These are phyloP conservation scores for Trichosanthes truncata DNA, from an alignment of 306 rosid genomes.

Conservation along the genomic window DNA sequence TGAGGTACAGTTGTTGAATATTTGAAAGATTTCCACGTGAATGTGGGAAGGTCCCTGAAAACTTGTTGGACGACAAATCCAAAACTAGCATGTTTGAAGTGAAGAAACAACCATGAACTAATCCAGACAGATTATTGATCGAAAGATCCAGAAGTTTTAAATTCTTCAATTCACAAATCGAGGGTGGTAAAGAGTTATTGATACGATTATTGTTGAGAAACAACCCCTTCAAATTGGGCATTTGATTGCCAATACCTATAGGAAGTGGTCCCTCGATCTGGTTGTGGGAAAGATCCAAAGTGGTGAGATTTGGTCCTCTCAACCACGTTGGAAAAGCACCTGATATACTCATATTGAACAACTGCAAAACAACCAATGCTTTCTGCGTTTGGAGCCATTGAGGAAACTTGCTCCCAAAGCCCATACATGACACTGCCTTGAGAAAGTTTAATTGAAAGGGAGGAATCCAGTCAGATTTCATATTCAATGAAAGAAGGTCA, in stretches of 20 bases:
- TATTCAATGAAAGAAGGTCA: not conserved
- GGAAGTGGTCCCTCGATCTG: not conserved
- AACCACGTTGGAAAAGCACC: not conserved
- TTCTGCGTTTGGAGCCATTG: conserved; percentile 2
- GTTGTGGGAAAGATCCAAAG: conserved; percentile 11
- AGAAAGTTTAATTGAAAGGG: not conserved
- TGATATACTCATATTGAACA: not conserved
- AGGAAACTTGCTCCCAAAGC: not conserved
- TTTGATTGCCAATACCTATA: not conserved
- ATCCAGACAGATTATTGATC: not conserved
- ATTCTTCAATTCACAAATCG: not conserved
- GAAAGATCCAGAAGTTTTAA: not conserved
- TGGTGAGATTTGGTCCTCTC: not conserved
- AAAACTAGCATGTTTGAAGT: not conserved
- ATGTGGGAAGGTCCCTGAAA: conserved; percentile 2
- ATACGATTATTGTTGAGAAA: not conserved
- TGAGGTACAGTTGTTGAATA: not conserved
- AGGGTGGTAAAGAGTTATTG: not conserved
- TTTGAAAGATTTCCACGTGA: not conserved
- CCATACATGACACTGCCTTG: not conserved
- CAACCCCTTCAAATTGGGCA: not conserved
- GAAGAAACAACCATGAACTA: not conserved
- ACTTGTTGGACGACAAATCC: not conserved
- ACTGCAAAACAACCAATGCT: not conserved
- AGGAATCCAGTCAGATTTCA: not conserved